Conservation (phyloP, 1,139 yeast species). For the Scheffersomyces parashehatae region DNA sequence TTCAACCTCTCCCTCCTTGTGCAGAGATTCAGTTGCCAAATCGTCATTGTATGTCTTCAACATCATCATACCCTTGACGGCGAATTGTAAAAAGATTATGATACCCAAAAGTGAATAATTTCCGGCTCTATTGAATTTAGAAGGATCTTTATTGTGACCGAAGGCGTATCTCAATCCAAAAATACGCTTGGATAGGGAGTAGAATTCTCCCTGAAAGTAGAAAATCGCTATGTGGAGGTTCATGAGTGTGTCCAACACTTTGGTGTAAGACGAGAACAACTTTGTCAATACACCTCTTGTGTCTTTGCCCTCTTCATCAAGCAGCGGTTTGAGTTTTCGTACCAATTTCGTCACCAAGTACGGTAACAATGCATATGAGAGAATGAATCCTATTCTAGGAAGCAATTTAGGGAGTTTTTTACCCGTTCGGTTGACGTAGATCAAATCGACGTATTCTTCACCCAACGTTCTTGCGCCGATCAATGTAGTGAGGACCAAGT, state of each 20-base stretch:
- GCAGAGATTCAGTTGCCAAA: constrained; percentile 2
- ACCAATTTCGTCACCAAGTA: constrained; percentile 42
- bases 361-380: constrained; percentile 60
- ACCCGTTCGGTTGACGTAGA: constrained; percentile 62
- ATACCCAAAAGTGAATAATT: constrained; percentile 81
- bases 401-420: constrained; percentile 48
- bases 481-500: constrained; percentile 71
- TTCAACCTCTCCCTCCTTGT: constrained; percentile 1
- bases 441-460: constrained; percentile 88
- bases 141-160: constrained; percentile 58
- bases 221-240: constrained; percentile 79
- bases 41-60: constrained; percentile 29
- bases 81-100: constrained; percentile 61
- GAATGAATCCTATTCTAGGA: constrained; percentile 52
- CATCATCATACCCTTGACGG: constrained; percentile 44
- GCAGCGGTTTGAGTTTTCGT: constrained; percentile 23
- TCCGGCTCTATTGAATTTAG: constrained; percentile 44
- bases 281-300: constrained; percentile 14
- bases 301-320: constrained; percentile 15
- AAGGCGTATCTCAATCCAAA: constrained; percentile 79
- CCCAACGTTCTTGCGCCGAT: constrained; percentile 83
- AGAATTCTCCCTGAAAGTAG: constrained; percentile 79
- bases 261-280: constrained; percentile 38
- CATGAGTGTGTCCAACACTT: constrained; percentile 51
- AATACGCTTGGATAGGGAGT: constrained; percentile 72